A percentile compares a stretch with the other conserved stretches of the same genome.
Evolutionary conservation across 305 asterid genomes (phyloP).

Genomic region (Petunia hybrid): DNA sequence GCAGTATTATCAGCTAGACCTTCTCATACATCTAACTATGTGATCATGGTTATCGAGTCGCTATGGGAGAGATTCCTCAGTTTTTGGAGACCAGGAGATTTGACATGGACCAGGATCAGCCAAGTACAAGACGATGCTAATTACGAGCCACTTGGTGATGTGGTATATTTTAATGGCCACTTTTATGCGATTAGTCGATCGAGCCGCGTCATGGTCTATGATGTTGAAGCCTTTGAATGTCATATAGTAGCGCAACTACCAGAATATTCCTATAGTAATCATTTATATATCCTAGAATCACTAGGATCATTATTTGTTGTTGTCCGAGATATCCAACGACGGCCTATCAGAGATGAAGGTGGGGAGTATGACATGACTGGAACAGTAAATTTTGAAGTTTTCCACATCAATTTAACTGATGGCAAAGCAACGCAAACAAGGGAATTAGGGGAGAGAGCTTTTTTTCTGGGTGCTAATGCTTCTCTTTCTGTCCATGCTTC

Average conservation of each 20-base stretch:
- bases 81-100: conserved; percentile 7
- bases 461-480: conserved; percentile 21
- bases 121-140: neutral
- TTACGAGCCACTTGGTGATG: neutral
- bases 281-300: neutral
- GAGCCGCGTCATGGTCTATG: too few relatives aligned
- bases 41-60: neutral
- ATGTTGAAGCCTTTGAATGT: neutral
- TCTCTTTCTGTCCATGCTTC: conserved; percentile 19
- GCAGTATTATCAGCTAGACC: neutral
- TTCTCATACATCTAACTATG: neutral
- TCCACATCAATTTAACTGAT: neutral
- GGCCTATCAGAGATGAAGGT: neutral
- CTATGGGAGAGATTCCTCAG: neutral
- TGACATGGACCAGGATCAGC: neutral
- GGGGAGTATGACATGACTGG: neutral
- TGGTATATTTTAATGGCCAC: neutral
- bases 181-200: neutral
- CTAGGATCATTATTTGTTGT: neutral
- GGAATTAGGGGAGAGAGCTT: neutral
- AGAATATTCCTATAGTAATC: too few relatives aligned
- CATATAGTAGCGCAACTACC: neutral
- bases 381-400: conserved; percentile 7
- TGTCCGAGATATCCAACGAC: too few relatives aligned
- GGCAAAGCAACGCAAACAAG: neutral